Conservation (phyloP, 805 yeast genomes). For the Phaffomyces thermotolerans region DNA sequence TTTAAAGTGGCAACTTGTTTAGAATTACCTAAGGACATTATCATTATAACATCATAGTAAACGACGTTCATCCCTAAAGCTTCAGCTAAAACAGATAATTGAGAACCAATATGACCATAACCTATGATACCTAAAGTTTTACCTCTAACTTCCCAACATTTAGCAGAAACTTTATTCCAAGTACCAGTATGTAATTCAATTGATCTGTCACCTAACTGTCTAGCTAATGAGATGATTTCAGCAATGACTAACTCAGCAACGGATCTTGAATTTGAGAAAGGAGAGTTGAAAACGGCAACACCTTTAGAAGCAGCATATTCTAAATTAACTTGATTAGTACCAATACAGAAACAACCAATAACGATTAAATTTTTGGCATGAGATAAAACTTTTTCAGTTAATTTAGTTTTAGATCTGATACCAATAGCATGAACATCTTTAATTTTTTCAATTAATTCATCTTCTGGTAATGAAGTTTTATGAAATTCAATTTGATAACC, state of each 20-base stretch:
- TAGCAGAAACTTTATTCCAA: constrained; percentile 93
- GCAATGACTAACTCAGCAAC: constrained; percentile 97
- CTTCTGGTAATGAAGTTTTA: constrained; percentile 85
- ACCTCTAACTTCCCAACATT: constrained; percentile 99
- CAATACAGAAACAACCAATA: constrained; percentile 98
- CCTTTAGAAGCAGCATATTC: constrained; percentile 89
- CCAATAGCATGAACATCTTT: constrained; percentile 94
- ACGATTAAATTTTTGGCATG: constrained; percentile 87
- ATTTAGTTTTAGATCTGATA: constrained; percentile 92
- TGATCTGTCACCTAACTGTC: constrained; percentile 96
- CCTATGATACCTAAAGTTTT: constrained; percentile 96
- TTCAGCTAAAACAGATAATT: constrained; percentile 93
- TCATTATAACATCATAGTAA: constrained; percentile 85
- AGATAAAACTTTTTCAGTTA: constrained; percentile 68
- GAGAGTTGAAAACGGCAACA: constrained; percentile 95
- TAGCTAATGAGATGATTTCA: constrained; percentile 86
- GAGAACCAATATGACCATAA: constrained; percentile 97
- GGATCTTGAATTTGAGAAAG: constrained; percentile 96
- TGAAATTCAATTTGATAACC: constrained; percentile 96
- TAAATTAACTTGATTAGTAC: constrained; percentile 95
- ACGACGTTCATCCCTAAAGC: constrained; percentile 95
- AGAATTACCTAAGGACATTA: constrained; percentile 96
- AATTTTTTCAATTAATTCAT: constrained; percentile 89
- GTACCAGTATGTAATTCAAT: constrained; percentile 93
- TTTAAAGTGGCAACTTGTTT: constrained; percentile 82